Conservation (phyloP, 805 yeast species). For the Yarrowia divulgata region DNA sequence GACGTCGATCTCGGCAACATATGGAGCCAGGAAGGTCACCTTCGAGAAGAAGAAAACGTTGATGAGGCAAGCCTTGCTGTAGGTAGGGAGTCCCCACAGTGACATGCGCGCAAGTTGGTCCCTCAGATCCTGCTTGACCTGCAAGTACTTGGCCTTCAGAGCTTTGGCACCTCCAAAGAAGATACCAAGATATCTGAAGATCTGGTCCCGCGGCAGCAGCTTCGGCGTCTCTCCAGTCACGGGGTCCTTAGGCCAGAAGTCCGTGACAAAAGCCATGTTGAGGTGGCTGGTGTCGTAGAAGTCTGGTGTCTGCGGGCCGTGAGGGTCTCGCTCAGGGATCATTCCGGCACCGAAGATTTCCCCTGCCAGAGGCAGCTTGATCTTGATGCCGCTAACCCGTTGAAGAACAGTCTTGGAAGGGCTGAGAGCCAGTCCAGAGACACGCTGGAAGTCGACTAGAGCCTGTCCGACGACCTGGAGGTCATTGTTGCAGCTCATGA, state of each 20-base stretch:
- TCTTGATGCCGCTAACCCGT: not conserved
- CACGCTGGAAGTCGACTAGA: not conserved
- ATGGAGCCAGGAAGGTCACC: not conserved
- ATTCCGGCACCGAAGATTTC: not conserved
- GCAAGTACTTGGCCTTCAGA: not conserved
- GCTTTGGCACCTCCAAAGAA: not conserved
- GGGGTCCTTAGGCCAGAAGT: not conserved
- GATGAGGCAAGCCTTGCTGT: not conserved
- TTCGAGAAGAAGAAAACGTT: not conserved
- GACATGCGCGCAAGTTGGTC: not conserved
- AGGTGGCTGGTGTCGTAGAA: not conserved
- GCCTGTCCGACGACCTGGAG: not conserved
- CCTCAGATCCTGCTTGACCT: not conserved
- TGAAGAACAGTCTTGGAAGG: not conserved
- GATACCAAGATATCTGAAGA: not conserved
- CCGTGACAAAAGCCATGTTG: not conserved
- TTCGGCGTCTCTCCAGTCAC: not conserved
- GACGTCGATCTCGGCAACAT: not conserved
- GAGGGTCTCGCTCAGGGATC: not conserved
- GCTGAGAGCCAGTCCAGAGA: slow-evolving; percentile 1
- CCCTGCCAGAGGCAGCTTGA: not conserved
- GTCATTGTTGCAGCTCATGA: slow-evolving; percentile 4
- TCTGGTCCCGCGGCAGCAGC: too few species aligned
- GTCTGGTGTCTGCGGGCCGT: not conserved
- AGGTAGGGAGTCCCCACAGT: not conserved